Evolutionary conservation across 176 grass and related monocot genomes (phyloP).

Genomic region (Ensete glaucum): DNA sequence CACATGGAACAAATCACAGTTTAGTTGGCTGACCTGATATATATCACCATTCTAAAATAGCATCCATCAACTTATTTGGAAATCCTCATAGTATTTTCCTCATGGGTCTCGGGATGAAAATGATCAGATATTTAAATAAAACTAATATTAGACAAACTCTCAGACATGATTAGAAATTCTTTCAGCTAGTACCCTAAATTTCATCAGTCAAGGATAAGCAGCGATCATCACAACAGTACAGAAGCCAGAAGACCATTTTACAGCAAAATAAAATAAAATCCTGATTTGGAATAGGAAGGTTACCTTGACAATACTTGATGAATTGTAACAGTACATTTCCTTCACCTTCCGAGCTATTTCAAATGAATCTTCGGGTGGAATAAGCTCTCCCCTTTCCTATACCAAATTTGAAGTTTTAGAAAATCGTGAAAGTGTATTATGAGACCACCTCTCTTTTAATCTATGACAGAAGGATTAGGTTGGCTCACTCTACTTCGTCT

Average conservation of each 20-base stretch:
- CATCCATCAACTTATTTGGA: neutral
- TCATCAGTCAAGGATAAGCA: neutral
- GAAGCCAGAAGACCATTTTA: neutral
- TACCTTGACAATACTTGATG: slow-evolving; percentile 96
- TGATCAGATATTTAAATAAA: neutral
- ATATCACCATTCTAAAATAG: too few relatives aligned
- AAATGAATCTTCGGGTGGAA: slow-evolving; percentile 78
- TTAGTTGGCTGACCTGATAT: too few relatives aligned
- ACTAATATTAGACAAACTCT: neutral
- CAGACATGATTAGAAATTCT: neutral
- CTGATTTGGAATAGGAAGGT: slow-evolving; percentile 5
- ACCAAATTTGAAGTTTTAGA: slow-evolving; percentile 16
- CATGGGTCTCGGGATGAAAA: neutral
- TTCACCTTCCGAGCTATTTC: slow-evolving; percentile 87
- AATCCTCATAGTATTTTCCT: neutral
- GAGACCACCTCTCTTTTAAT: slow-evolving; percentile 1
- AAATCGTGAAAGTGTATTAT: neutral
- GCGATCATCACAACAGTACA: neutral
- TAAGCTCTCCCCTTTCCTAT: slow-evolving; percentile 95
- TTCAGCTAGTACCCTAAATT: neutral
- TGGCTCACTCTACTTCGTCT: neutral
- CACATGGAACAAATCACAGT: too few relatives aligned
- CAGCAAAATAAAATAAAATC: neutral
- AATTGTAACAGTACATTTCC: slow-evolving; percentile 90
- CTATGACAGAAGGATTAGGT: neutral